phyloP scores from a whole-genome alignment of 176 grass and related monocot genomes.

The Triticum aestivum region IWGSC_CS_RefSeq_v2.1 NC_057803.1:665894546-665895045 shows the following conservation, averaged over 20 bases:
- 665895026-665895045: no score
- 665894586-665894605: no score
- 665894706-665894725: constrained; percentile 73
- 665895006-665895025: not conserved
- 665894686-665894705: constrained; percentile 4
- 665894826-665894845: not conserved
- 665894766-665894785: not conserved
- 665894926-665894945: constrained; percentile 74
- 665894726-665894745: constrained; percentile 87
- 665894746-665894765: not conserved
- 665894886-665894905: not conserved
- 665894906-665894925: constrained; percentile 59
- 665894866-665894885: not conserved
- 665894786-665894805: not conserved
- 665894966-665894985: constrained; percentile 2
- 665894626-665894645: constrained; percentile 48
- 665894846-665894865: not conserved
- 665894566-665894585: no score
- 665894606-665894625: constrained; percentile 33
- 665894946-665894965: constrained; percentile 15
- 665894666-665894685: constrained; percentile 24
- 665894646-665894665: constrained; percentile 50
- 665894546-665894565: no score
- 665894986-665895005: constrained; percentile 3
- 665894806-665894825: no score